phyloP scores from a whole-genome alignment of 768 basidiomycete genomes.

The Termitomyces sp. region DNA sequence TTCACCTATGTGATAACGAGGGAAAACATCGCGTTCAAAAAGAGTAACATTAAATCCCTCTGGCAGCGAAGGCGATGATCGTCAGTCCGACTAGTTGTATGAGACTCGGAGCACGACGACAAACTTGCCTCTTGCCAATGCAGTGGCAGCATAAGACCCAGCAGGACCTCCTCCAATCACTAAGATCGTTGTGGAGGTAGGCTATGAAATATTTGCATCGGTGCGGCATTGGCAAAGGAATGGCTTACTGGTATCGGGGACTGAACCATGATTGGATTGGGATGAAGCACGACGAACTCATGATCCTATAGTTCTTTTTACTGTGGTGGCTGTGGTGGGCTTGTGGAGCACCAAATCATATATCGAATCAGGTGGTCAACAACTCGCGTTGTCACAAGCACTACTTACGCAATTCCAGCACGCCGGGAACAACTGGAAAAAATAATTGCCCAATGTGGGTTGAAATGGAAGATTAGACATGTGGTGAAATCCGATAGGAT shows the following conservation, averaged over 20 bases:
- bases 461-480: no score
- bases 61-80: conserved; percentile 20
- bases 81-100: background rate
- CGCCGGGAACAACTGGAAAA: background rate
- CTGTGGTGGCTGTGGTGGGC: no score
- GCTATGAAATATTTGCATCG: conserved; percentile 12
- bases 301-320: background rate
- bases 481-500: background rate
- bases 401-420: background rate
- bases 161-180: conserved; percentile 46
- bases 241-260: background rate
- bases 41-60: conserved; percentile 49
- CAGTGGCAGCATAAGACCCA: conserved; percentile 45
- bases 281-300: background rate
- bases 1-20: conserved; percentile 43
- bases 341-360: background rate
- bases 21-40: conserved; percentile 46
- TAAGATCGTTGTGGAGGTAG: conserved; percentile 28
- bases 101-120: conserved; percentile 18
- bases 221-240: background rate
- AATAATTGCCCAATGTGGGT: background rate
- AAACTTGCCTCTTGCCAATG: conserved; percentile 39
- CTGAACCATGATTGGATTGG: background rate
- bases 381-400: no score
- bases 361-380: background rate